Percentiles rank a stretch among this genome's conserved stretches.
These are phyloP conservation scores for Castanea crenata DNA, from an alignment of 306 rosid genomes.

Conservation along the genomic window DNA sequence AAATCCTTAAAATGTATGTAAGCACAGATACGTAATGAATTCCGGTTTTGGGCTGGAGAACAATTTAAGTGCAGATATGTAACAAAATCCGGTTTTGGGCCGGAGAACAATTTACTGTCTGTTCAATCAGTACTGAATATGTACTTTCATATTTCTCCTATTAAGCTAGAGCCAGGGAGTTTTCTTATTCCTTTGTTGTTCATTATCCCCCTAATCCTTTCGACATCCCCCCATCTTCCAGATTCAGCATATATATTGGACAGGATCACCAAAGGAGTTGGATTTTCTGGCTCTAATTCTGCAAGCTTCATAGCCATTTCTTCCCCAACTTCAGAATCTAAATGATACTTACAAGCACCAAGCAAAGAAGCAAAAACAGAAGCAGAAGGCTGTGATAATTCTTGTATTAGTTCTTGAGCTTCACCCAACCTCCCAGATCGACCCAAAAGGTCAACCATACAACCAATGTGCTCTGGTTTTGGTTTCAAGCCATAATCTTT, in stretches of 20 bases:
- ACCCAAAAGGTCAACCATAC: slow-evolving; percentile 71
- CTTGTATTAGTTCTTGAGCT: slow-evolving; percentile 45
- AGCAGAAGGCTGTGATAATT: slow-evolving; percentile 51
- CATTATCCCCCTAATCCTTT: slow-evolving; percentile 56
- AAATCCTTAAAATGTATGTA: slow-evolving; percentile 3
- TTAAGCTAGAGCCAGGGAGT: slow-evolving; percentile 55
- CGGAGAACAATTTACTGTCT: slow-evolving; percentile 22
- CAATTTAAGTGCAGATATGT: slow-evolving; percentile 21
- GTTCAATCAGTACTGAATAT: slow-evolving; percentile 3
- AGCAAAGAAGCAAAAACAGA: slow-evolving; percentile 68
- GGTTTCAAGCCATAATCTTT: slow-evolving; percentile 55
- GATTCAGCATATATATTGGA: slow-evolving; percentile 67
- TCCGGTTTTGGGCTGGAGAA: slow-evolving; percentile 22
- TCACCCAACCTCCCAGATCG: slow-evolving; percentile 58
- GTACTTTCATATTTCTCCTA: slow-evolving; percentile 43
- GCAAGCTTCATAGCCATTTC: slow-evolving; percentile 54
- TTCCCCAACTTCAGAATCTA: slow-evolving; percentile 56
- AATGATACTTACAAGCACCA: slow-evolving; percentile 55
- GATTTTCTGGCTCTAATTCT: slow-evolving; percentile 59
- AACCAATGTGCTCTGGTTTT: slow-evolving; percentile 51
- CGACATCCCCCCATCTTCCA: slow-evolving; percentile 78
- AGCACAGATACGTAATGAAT: slow-evolving; percentile 16
- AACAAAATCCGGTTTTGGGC: slow-evolving; percentile 18
- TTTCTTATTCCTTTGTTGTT: slow-evolving; percentile 48
- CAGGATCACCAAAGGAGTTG: slow-evolving; percentile 54